A percentile compares a stretch with the other conserved stretches of the same genome.
phyloP scores from a whole-genome alignment of 192 early-diverging fungal species.

The Paraglomus brasilianum region DNA sequence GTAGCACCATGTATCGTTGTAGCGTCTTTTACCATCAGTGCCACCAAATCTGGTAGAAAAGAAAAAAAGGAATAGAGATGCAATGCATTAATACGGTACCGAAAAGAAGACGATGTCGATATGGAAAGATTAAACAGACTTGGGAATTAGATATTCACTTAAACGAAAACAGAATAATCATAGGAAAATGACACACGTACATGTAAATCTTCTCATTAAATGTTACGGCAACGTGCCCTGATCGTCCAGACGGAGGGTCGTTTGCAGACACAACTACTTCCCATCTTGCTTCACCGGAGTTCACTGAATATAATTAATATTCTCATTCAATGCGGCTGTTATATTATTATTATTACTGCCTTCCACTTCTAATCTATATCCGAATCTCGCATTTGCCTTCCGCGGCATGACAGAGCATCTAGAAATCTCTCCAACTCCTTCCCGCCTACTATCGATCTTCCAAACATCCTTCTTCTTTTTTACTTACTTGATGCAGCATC shows the following conservation, averaged over 20 bases:
- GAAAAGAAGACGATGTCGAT: conserved; percentile 3
- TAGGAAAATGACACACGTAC: background rate
- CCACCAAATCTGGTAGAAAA: conserved; percentile 51
- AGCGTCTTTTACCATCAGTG: conserved; percentile 45
- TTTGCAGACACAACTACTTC: conserved; percentile 13
- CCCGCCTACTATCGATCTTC: background rate
- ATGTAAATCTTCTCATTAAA: conserved; percentile 30
- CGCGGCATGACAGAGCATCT: too few relatives aligned
- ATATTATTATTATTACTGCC: background rate
- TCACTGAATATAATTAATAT: background rate
- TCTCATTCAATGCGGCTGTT: background rate
- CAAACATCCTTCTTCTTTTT: conserved; percentile 34
- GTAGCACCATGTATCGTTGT: conserved; percentile 60
- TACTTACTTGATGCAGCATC: conserved; percentile 11
- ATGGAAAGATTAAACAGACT: background rate
- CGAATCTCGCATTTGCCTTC: too few relatives aligned
- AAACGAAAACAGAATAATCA: background rate
- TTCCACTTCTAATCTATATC: background rate
- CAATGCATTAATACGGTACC: background rate
- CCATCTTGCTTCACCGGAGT: conserved; percentile 9
- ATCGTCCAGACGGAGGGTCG: conserved; percentile 21
- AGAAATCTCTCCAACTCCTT: too few relatives aligned
- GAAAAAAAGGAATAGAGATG: background rate
- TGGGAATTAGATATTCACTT: too few relatives aligned
- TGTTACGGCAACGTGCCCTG: conserved; percentile 26